Base-by-base conservation (phyloP, 352 stramenopile genomes). In the Stramenopiles sp. region DNA sequence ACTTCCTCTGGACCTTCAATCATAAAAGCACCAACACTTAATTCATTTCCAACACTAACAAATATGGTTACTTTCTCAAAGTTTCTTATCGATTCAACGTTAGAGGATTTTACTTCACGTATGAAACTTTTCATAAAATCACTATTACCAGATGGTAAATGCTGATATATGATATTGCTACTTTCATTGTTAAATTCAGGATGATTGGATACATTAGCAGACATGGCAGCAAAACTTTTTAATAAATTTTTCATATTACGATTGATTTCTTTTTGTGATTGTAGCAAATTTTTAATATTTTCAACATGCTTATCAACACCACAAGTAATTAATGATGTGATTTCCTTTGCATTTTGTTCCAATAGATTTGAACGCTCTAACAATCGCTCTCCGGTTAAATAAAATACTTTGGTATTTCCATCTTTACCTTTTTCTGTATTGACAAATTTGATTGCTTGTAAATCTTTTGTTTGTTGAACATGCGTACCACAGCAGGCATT, bases 401-500 rank as follows among this genome's bases (percentile, higher is more conserved):
- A 69, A 20, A 20, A 69, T 23, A 69, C 53, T 27, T 27, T 69
- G 20, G 53, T 69, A 27, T 69, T 69, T 69, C 27, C 20, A 20
- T 69, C 53, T 69, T 69, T 69, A 23, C 53, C 53, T 69, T 69
- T 69, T 69, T 69, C 53, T 69, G 53, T 69, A 27, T 69, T 23
- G 20, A 69, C 20, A 23, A 69, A 27, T 69, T 69, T 69, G 20
- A 69, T 69, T 20, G 53, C 83, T 81, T 88, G 89, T 32, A 95
- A 79, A 53, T 93, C 86, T 20, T 85, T 81, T 6, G 89, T 73
- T 74, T 85, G 90, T 73, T 88, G 82, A 6, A 95, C 89, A 82
- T 95, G 90, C 7, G 90, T 95, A 43, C 90, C 90, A 78, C 90
- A 94, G 85, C 90, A 95, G 31, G 90, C 88, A 81, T 95, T 95